Conservation (phyloP, 768 basidiomycete species). For the Scleroderma citrinum region DNA sequence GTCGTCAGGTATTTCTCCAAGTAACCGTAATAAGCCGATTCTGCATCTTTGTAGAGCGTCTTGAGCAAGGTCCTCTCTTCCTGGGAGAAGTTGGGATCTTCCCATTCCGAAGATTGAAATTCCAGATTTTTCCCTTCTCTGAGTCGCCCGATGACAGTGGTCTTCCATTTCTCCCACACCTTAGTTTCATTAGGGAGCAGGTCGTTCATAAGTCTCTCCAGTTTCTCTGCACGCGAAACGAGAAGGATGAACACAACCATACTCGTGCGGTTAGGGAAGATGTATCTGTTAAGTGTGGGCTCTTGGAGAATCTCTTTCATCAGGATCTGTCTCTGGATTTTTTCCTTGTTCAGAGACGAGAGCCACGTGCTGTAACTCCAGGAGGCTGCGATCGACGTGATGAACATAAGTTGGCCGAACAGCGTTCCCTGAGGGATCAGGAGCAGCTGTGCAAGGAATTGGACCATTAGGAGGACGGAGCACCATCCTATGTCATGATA, state of each 20-base stretch:
- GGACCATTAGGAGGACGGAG: constrained; percentile 26
- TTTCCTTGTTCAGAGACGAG: constrained; percentile 33
- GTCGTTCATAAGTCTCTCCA: background rate
- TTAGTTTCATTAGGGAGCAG: background rate
- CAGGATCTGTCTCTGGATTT: constrained; percentile 18
- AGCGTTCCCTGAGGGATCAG: constrained; percentile 30
- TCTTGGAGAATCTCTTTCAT: constrained; percentile 8
- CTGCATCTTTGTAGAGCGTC: background rate
- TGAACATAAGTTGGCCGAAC: constrained; percentile 32
- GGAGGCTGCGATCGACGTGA: constrained; percentile 25
- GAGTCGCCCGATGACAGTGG: background rate
- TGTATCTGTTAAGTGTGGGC: constrained; percentile 14
- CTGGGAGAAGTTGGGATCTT: background rate
- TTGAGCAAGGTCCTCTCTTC: background rate
- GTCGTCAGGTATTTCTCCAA: no score
- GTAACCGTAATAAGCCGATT: background rate
- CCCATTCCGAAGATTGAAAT: background rate
- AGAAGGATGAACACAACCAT: constrained; percentile 21
- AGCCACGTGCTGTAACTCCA: constrained; percentile 34
- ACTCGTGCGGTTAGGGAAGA: constrained; percentile 16
- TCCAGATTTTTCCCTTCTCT: background rate
- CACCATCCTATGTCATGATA: constrained; percentile 20
- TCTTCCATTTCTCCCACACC: background rate
- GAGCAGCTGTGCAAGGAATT: constrained; percentile 31
- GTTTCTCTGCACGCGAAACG: background rate